Percentiles rank a stretch among this genome's conserved stretches.
Conservation (phyloP, 371 early-diverging fungal genomes). For the Circinella umbellata region DNA sequence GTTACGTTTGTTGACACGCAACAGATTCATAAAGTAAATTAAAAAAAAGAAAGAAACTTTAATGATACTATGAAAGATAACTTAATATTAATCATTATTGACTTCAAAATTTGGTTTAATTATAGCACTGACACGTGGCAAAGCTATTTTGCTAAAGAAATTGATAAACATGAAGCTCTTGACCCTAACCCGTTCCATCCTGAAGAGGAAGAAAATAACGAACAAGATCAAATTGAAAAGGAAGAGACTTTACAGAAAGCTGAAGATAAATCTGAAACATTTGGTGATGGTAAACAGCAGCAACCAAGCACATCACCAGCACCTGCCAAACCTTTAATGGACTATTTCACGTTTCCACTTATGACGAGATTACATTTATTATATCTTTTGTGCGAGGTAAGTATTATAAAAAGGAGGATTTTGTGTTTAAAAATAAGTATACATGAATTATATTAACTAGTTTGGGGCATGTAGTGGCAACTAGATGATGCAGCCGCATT, state of each 20-base stretch:
- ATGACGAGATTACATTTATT: conserved; percentile 52
- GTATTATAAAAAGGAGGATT: background rate
- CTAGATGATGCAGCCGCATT: conserved; percentile 70
- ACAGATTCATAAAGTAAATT: conserved; percentile 48
- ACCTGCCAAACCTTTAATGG: conserved; percentile 10
- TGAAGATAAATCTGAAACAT: conserved; percentile 1
- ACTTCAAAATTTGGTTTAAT: too few relatives aligned
- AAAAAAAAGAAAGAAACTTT: background rate
- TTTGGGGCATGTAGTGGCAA: conserved; percentile 57
- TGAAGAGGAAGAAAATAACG: conserved; percentile 6
- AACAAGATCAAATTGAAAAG: conserved; percentile 12
- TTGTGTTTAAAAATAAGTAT: too few relatives aligned
- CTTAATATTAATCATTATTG: too few relatives aligned
- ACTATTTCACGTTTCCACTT: conserved; percentile 49
- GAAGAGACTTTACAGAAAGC: background rate
- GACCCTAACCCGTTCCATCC: conserved; percentile 34
- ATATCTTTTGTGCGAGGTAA: conserved; percentile 52
- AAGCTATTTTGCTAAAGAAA: conserved; percentile 56
- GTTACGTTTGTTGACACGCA: conserved; percentile 41
- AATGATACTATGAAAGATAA: too few relatives aligned
- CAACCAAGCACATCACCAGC: conserved; percentile 12
- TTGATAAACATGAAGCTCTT: conserved; percentile 46
- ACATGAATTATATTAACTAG: too few relatives aligned
- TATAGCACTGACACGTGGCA: conserved; percentile 65
- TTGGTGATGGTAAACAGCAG: conserved; percentile 7